Evolutionary conservation across 169 alveolate species (phyloP).

Genomic region (Toxoplasma gondii): DNA sequence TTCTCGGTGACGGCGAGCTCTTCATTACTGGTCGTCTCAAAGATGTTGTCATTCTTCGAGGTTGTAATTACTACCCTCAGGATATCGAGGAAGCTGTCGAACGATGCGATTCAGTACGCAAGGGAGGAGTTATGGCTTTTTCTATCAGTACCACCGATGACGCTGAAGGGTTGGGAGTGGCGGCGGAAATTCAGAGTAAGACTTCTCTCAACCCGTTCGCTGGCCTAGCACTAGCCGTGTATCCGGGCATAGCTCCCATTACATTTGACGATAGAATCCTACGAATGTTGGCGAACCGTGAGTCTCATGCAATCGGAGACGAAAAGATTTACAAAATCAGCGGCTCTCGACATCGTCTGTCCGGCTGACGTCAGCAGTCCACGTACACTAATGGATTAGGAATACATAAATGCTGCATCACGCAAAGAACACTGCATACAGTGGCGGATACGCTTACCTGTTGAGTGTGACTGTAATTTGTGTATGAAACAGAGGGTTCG

Average conservation of each 20-base stretch:
- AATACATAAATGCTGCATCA: no score
- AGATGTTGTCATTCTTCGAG: slow-evolving; percentile 73
- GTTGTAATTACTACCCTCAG: slow-evolving; percentile 74
- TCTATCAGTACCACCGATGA: slow-evolving; percentile 51
- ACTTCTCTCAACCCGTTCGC: not conserved
- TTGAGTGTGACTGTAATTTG: not conserved
- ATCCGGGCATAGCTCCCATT: no score
- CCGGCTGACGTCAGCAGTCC: no score
- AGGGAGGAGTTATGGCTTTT: slow-evolving; percentile 75
- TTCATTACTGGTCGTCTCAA: slow-evolving; percentile 74
- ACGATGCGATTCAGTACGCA: slow-evolving; percentile 57
- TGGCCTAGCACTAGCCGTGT: no score
- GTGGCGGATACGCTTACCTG: no score
- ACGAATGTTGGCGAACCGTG: no score
- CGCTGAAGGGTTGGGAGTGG: slow-evolving; percentile 70
- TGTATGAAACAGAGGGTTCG: not conserved
- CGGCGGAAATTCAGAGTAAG: slow-evolving; percentile 68
- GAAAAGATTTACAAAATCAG: no score
- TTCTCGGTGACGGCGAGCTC: slow-evolving; percentile 60
- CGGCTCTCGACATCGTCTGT: no score
- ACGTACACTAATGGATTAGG: no score
- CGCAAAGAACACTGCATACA: no score
- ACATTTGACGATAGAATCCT: no score
- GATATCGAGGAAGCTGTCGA: slow-evolving; percentile 74
- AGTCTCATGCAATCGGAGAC: no score